These are phyloP conservation scores for Coniochaeta sp. DNA, from an alignment of 2,329 filamentous ascomycete species.

Conservation along the genomic window DNA sequence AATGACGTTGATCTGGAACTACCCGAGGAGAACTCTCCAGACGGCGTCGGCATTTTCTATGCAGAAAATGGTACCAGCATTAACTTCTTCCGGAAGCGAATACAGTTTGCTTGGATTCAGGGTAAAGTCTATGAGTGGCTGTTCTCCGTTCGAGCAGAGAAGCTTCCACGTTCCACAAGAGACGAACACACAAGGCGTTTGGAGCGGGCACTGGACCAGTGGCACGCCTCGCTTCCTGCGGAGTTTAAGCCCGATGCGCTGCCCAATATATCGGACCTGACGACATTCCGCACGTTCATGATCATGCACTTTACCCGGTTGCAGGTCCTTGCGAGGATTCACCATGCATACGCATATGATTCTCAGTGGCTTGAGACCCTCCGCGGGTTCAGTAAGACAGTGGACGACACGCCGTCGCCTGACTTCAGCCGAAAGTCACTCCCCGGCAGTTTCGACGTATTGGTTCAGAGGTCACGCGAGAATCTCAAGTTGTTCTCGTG, in stretches of 20 bases:
- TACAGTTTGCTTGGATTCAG: constrained; percentile 31
- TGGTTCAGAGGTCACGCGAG: neutral
- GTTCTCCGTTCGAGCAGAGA: constrained; percentile 21
- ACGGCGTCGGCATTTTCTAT: constrained; percentile 24
- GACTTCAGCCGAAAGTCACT: neutral
- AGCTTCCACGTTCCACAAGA: constrained; percentile 17
- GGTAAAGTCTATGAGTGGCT: constrained; percentile 32
- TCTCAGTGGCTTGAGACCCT: neutral
- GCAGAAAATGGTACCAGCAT: constrained; percentile 25
- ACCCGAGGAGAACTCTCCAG: constrained; percentile 18
- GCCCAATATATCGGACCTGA: neutral
- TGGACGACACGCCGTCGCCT: neutral
- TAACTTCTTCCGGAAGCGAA: constrained; percentile 29
- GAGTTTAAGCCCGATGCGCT: neutral
- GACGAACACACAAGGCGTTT: constrained; percentile 18
- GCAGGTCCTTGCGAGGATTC: neutral
- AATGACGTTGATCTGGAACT: constrained; percentile 32
- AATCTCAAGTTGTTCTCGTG: neutral
- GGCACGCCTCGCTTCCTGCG: neutral
- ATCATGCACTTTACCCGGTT: neutral
- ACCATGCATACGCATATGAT: neutral
- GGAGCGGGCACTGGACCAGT: constrained; percentile 21
- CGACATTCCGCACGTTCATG: neutral
- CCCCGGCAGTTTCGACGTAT: neutral
- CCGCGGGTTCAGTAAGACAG: neutral